Evolutionary conservation across 2,329 filamentous ascomycete species (phyloP).

Genomic region (Penicillium vulpinum): DNA sequence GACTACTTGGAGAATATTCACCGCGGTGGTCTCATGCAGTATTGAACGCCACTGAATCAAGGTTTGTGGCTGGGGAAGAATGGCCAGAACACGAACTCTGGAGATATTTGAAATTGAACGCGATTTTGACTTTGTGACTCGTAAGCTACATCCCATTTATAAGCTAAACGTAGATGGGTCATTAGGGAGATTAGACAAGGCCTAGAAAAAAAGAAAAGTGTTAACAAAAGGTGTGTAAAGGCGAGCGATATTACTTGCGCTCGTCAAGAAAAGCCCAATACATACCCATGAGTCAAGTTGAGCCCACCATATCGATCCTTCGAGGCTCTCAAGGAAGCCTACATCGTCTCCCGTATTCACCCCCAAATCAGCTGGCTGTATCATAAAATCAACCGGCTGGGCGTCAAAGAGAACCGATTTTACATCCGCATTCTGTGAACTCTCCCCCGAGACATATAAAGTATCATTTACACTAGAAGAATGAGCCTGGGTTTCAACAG

Average conservation of each 20-base stretch:
- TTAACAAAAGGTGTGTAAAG: slow-evolving; percentile 2
- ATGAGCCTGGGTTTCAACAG: neutral
- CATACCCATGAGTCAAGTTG: slow-evolving; percentile 43
- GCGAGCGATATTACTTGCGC: neutral
- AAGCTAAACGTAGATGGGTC: slow-evolving; percentile 31
- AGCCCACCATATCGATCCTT: slow-evolving; percentile 42
- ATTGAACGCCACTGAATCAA: neutral
- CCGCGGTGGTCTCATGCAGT: neutral
- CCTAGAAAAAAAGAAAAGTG: slow-evolving; percentile 20
- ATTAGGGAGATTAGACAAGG: slow-evolving; percentile 35
- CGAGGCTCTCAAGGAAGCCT: slow-evolving; percentile 35
- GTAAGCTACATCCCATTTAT: neutral
- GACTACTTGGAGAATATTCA: slow-evolving; percentile 1
- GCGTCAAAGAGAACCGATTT: slow-evolving; percentile 13
- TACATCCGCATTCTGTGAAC: neutral
- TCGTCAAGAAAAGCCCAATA: neutral
- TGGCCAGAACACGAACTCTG: neutral
- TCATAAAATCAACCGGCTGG: slow-evolving; percentile 16
- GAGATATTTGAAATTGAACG: neutral
- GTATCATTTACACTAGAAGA: neutral
- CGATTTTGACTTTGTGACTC: neutral
- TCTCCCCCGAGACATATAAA: neutral
- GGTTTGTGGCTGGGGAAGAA: neutral
- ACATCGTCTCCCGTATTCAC: slow-evolving; percentile 28
- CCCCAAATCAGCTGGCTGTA: slow-evolving; percentile 23